A percentile compares a stretch with the other conserved stretches of the same genome.
These are phyloP conservation scores for Stephania japonica DNA, from an alignment of 164 flowering plant species.

Conservation along the genomic window DNA sequence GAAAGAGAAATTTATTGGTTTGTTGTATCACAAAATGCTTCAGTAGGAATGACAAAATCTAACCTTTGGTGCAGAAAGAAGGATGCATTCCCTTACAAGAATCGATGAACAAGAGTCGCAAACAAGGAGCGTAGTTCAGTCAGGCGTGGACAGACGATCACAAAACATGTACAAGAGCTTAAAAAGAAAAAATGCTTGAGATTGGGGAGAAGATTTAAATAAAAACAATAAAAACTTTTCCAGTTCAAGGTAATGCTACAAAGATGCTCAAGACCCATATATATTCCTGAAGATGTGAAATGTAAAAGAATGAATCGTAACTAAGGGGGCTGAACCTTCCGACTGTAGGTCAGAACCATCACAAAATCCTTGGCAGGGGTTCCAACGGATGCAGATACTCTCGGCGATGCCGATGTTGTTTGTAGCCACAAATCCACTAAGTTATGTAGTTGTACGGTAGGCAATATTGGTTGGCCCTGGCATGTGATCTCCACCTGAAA, in stretches of 20 bases:
- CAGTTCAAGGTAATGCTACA: slow-evolving; percentile 3
- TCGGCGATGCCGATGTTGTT: slow-evolving; percentile 34
- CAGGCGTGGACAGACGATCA: neutral
- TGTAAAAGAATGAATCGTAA: slow-evolving; percentile 2
- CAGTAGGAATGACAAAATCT: neutral
- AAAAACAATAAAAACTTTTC: neutral
- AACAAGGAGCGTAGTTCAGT: neutral
- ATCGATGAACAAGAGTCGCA: neutral
- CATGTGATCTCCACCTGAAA: slow-evolving; percentile 73
- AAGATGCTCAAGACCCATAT: neutral
- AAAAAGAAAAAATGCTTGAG: neutral
- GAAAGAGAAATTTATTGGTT: neutral
- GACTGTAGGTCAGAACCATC: slow-evolving; percentile 68
- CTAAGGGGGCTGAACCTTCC: slow-evolving; percentile 26
- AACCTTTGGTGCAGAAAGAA: neutral
- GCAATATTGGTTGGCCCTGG: slow-evolving; percentile 56
- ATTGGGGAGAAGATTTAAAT: neutral
- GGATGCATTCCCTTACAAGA: neutral
- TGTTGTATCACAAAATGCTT: neutral
- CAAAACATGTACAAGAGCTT: neutral
- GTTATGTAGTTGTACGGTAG: slow-evolving; percentile 45
- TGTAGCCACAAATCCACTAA: slow-evolving; percentile 68
- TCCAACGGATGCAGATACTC: slow-evolving; percentile 48
- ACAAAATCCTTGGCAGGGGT: slow-evolving; percentile 80
- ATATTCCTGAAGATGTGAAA: neutral